A percentile compares a stretch with the other conserved stretches of the same genome.
phyloP scores from a whole-genome alignment of 768 basidiomycete genomes.

The Pholiota microspora region DNA sequence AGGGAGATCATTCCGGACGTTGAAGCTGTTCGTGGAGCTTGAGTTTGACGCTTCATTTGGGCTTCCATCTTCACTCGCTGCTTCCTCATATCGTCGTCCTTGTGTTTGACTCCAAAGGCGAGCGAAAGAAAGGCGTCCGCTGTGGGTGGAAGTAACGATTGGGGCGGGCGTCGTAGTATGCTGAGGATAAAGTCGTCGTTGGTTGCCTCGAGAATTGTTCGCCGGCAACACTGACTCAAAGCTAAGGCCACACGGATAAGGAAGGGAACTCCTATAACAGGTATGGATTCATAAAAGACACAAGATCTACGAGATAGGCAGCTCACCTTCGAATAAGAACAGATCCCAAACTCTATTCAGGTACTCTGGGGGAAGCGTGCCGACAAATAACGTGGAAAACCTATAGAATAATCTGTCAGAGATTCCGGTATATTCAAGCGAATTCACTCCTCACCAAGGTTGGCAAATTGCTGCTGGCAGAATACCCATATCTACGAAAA shows the following conservation, averaged over 20 bases:
- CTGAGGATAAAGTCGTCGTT: slow-evolving; percentile 46
- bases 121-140: slow-evolving; percentile 65
- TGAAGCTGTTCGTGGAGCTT: slow-evolving; percentile 30
- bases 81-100: slow-evolving; percentile 77
- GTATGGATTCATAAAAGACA: not conserved
- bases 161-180: slow-evolving; percentile 49
- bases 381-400: slow-evolving; percentile 74
- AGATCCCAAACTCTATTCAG: slow-evolving; percentile 80
- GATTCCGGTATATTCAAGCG: not conserved
- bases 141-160: slow-evolving; percentile 50
- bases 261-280: slow-evolving; percentile 60
- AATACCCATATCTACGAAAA: slow-evolving; percentile 66
- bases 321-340: slow-evolving; percentile 75
- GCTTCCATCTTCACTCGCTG: slow-evolving; percentile 74
- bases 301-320: not conserved
- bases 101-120: slow-evolving; percentile 64
- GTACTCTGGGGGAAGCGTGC: slow-evolving; percentile 60
- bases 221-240: slow-evolving; percentile 58
- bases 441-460: slow-evolving; percentile 49
- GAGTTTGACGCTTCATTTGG: slow-evolving; percentile 63
- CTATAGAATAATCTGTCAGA: slow-evolving; percentile 31
- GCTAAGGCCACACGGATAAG: slow-evolving; percentile 74
- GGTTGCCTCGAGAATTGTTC: slow-evolving; percentile 49
- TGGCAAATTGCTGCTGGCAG: slow-evolving; percentile 54
- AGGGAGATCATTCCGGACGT: slow-evolving; percentile 23